These are phyloP conservation scores for Laetiporus sulphureus DNA, from an alignment of 1,284 basidiomycete genomes.

Conservation along the genomic window DNA sequence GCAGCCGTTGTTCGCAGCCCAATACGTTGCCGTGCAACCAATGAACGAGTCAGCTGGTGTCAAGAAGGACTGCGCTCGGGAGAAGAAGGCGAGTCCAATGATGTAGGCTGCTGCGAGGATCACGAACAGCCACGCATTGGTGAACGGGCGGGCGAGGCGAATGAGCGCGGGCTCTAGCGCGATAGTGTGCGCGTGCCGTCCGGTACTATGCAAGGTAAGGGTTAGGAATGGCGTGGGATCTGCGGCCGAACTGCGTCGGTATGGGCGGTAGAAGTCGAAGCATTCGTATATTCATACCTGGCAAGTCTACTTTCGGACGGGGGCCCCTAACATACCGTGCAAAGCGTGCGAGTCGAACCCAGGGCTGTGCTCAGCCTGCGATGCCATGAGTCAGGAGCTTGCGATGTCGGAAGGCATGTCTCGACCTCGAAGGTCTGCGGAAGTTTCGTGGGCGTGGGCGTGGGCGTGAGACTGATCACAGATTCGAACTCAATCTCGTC, in stretches of 20 bases:
- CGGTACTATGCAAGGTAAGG: slow-evolving; percentile 35
- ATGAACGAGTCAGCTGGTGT: slow-evolving; percentile 58
- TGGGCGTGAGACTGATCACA: too few species aligned
- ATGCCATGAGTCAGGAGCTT: slow-evolving; percentile 10
- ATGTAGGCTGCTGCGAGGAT: slow-evolving; percentile 60
- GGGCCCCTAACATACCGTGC: slow-evolving; percentile 50
- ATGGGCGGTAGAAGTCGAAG: slow-evolving; percentile 4
- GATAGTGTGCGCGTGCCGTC: slow-evolving; percentile 31
- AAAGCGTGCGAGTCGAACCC: slow-evolving; percentile 16
- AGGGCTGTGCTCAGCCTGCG: slow-evolving; percentile 13
- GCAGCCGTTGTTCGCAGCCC: slow-evolving; percentile 66
- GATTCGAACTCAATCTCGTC: too few species aligned
- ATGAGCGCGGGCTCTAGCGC: slow-evolving; percentile 50
- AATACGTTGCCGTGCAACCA: slow-evolving; percentile 66
- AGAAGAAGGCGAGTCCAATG: slow-evolving; percentile 65
- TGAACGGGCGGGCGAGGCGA: slow-evolving; percentile 43
- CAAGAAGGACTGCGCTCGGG: slow-evolving; percentile 65
- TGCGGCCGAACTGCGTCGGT: slow-evolving; percentile 21
- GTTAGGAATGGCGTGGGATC: slow-evolving; percentile 51
- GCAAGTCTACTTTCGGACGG: slow-evolving; percentile 48
- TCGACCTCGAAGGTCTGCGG: slow-evolving; percentile 16
- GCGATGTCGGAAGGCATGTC: slow-evolving; percentile 1
- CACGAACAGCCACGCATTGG: slow-evolving; percentile 46
- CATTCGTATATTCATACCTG: slow-evolving; percentile 33
- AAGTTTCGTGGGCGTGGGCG: slow-evolving; percentile 13